Base-by-base conservation (phyloP, 2,329 filamentous ascomycete genomes). In the Furcasterigmium furcatum region DNA sequence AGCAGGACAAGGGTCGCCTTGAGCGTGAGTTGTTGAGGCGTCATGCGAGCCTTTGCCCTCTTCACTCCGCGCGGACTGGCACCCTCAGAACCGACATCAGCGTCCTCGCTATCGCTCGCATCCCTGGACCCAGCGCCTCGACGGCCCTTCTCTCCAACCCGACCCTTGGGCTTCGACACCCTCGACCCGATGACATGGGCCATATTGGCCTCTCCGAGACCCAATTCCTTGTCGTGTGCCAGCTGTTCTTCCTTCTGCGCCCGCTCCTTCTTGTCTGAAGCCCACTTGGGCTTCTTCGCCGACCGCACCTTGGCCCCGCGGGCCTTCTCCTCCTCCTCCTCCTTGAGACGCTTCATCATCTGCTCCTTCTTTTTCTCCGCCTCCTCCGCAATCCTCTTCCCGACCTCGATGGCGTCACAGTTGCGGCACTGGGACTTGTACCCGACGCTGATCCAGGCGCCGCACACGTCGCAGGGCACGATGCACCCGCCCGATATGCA, bases 231-330 rank as follows among this genome's bases (percentile, higher is more conserved):
- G n/a, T n/a, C n/a, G n/a, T n/a, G n/a, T n/a, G n/a, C n/a, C n/a
- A n/a, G n/a, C n/a, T n/a, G n/a, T n/a, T n/a, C n/a, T n/a, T n/a
- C n/a, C n/a, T n/a, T n/a, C 12, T 29, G 9, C 19, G 20, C 12
- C 24, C 12, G 7, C 38, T 39, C 21, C 38, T 41, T 41, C 9
- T 16, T 19, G 24, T 27, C 13, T 44, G 50, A 8, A 45, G 51
- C 49, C 52, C 58, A 54, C 10, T 61, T 55, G 19, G 56, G 43
- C 39, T 58, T 53, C n/a, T 55, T 42, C 12, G 47, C 41, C n/a
- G 50, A 39, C 8, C 47, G 42, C 0, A 52, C 40, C 14, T 52
- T 41, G n/a, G 45, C 43, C 4, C 18, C 49, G 2, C 53, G 51
- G 21, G 52, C 35, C 19, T 55, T 58, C 22, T 52, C 48, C 8